Conservation (phyloP, 768 basidiomycete genomes). For the Steccherinum ochraceum region DNA sequence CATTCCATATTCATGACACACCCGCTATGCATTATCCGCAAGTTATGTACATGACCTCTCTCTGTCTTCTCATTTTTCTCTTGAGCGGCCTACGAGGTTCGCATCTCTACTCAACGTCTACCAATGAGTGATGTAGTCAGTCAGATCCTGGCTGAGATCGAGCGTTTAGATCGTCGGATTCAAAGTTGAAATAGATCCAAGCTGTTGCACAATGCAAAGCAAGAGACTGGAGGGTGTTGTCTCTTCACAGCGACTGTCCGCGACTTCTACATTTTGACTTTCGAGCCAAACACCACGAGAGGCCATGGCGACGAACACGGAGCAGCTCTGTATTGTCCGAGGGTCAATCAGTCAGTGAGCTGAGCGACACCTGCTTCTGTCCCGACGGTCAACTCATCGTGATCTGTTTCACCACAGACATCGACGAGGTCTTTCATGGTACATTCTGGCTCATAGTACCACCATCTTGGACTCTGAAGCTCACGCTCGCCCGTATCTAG, state of each 20-base stretch:
- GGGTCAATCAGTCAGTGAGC: constrained; percentile 9
- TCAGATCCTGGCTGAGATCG: too few species aligned
- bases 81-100: neutral
- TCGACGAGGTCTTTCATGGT: constrained; percentile 19
- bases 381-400: neutral
- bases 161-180: too few species aligned
- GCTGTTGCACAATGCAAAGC: too few species aligned
- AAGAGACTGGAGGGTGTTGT: too few species aligned
- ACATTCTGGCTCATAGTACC: neutral
- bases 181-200: too few species aligned
- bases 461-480: neutral
- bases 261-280: too few species aligned
- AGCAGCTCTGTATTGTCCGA: constrained; percentile 6
- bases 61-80: neutral
- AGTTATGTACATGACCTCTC: neutral
- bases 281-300: too few species aligned
- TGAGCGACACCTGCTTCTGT: neutral
- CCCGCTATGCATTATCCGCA: neutral
- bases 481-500: constrained; percentile 26
- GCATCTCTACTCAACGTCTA: too few species aligned
- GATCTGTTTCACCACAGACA: constrained; percentile 4
- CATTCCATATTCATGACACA: constrained; percentile 6
- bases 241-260: too few species aligned
- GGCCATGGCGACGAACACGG: too few species aligned
- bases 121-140: too few species aligned